These are phyloP conservation scores for Thelonectria rubi DNA, from an alignment of 2,329 filamentous ascomycete species.

Conservation along the genomic window DNA sequence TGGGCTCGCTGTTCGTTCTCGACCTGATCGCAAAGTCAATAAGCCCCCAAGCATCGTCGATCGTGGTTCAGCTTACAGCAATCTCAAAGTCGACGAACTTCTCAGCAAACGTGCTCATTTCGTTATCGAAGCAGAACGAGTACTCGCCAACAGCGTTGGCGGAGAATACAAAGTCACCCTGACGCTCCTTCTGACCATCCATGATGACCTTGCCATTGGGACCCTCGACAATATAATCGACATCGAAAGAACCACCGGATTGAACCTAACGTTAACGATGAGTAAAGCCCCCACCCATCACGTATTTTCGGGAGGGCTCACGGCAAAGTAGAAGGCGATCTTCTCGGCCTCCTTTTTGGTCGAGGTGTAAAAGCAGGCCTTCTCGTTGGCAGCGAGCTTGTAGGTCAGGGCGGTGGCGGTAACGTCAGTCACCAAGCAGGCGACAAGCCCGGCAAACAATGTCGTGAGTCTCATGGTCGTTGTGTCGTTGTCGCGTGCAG, in stretches of 20 bases:
- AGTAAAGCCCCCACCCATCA: conserved; percentile 11
- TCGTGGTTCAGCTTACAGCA: conserved; percentile 57
- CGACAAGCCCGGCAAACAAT: conserved; percentile 73
- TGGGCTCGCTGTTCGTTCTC: conserved; percentile 87
- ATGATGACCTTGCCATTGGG: conserved; percentile 84
- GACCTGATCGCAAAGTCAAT: conserved; percentile 63
- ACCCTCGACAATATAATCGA: conserved; percentile 89
- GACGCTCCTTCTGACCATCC: conserved; percentile 87
- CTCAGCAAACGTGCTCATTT: conserved; percentile 97
- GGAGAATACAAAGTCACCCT: conserved; percentile 98
- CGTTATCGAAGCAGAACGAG: conserved; percentile 97
- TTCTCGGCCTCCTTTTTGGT: conserved; percentile 84
- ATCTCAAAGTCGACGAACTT: conserved; percentile 99
- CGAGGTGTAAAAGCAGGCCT: conserved; percentile 91
- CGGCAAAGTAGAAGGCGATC: conserved; percentile 98
- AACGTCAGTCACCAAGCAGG: conserved; percentile 74
- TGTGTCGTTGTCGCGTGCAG: conserved; percentile 43
- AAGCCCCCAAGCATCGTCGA: neutral
- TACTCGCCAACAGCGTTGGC: conserved; percentile 90
- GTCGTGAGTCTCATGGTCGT: conserved; percentile 71
- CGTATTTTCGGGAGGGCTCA: conserved; percentile 57
- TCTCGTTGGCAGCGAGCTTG: conserved; percentile 88
- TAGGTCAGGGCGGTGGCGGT: conserved; percentile 94
- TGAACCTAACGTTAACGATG: conserved; percentile 73
- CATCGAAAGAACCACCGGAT: conserved; percentile 97